Conservation (phyloP, 495 filamentous ascomycete genomes). For the Aspergillus campestris region DNA sequence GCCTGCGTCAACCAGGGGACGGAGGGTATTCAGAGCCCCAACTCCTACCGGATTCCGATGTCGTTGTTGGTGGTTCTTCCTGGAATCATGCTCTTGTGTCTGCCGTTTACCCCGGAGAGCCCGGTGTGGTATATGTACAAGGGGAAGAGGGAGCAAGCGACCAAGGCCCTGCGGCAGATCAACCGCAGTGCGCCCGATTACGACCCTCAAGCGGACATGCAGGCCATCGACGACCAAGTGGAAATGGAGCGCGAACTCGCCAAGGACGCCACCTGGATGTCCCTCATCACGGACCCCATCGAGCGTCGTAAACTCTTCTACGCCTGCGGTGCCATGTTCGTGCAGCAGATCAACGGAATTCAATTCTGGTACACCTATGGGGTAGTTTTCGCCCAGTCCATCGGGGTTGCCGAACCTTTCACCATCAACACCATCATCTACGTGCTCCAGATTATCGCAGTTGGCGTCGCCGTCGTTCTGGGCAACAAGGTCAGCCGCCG, state of each 20-base stretch:
- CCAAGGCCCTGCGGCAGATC: constrained; percentile 22
- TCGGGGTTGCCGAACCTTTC: constrained; percentile 28
- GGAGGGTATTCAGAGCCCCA: constrained; percentile 12
- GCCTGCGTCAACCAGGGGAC: constrained; percentile 27
- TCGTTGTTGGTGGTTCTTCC: constrained; percentile 24
- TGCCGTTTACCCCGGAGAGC: constrained; percentile 27
- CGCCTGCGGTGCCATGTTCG: constrained; percentile 25
- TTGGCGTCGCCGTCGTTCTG: constrained; percentile 17
- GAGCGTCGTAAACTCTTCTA: constrained; percentile 30
- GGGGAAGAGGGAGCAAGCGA: constrained; percentile 14
- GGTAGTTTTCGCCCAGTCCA: constrained; percentile 27
- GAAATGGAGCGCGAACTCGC: constrained; percentile 14
- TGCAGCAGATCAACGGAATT: constrained; percentile 33
- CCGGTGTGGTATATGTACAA: constrained; percentile 26
- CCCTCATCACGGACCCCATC: constrained; percentile 22
- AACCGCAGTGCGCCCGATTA: constrained; percentile 18
- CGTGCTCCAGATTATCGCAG: constrained; percentile 28
- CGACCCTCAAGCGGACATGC: constrained; percentile 18
- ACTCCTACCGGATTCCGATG: constrained; percentile 29
- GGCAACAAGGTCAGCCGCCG: constrained; percentile 26
- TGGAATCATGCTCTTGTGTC: constrained; percentile 17
- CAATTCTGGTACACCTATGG: constrained; percentile 33
- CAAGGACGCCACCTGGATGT: constrained; percentile 17
- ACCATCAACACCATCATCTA: constrained; percentile 26
- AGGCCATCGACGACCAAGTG: constrained; percentile 11